Conservation (phyloP, 176 grass and related monocot species). For the Eleusine indica region DNA sequence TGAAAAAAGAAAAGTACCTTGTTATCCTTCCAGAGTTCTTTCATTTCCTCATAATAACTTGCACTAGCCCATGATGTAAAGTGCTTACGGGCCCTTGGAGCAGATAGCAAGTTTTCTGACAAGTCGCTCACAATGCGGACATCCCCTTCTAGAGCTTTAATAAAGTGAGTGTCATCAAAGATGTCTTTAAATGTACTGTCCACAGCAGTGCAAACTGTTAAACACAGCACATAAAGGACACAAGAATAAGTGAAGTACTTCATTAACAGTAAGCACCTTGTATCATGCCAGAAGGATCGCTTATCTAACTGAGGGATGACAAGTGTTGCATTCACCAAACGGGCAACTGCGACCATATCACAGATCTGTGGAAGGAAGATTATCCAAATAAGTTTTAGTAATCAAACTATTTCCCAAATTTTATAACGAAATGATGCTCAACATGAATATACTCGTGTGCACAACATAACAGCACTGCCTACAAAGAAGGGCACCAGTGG, state of each 20-base stretch:
- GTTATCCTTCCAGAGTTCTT: slow-evolving; percentile 82
- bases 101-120: slow-evolving; percentile 70
- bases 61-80: slow-evolving; percentile 91
- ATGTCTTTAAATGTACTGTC: slow-evolving; percentile 85
- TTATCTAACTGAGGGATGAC: slow-evolving; percentile 95
- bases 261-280: slow-evolving; percentile 57
- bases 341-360: slow-evolving; percentile 96
- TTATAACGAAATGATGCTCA: slow-evolving; percentile 1
- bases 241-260: background rate
- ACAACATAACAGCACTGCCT: background rate
- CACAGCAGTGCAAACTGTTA: slow-evolving; percentile 16
- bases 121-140: slow-evolving; percentile 66
- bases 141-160: slow-evolving; percentile 86
- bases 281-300: slow-evolving; percentile 96
- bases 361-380: slow-evolving; percentile 59
- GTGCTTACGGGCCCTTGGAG: slow-evolving; percentile 78
- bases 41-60: slow-evolving; percentile 75
- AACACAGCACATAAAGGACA: slow-evolving; percentile 11
- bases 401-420: background rate
- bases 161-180: slow-evolving; percentile 79
- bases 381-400: slow-evolving; percentile 17
- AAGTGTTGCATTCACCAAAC: slow-evolving; percentile 90
- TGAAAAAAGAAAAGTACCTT: slow-evolving; percentile 51
- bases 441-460: background rate
- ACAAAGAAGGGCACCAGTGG: background rate